Conservation (phyloP, 1,284 basidiomycete species). For the Cryptococcus sp. region DNA sequence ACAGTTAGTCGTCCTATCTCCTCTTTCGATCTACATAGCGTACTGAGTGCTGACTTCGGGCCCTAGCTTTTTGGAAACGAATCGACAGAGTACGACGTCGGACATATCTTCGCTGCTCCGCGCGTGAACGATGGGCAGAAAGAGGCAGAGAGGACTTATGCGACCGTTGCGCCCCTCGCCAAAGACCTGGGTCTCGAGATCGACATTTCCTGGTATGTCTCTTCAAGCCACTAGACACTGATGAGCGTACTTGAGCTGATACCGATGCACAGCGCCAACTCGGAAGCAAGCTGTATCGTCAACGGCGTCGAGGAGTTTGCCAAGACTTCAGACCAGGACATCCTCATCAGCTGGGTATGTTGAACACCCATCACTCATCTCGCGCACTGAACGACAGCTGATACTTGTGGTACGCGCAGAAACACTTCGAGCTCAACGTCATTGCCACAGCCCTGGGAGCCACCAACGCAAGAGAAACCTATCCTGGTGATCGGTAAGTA, state of each 20-base stretch:
- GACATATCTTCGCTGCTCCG: slow-evolving; percentile 33
- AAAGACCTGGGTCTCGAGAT: slow-evolving; percentile 28
- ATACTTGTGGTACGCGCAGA: slow-evolving; percentile 14
- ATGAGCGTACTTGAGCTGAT: too few species aligned
- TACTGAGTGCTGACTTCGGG: neutral
- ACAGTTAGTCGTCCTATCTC: slow-evolving; percentile 9
- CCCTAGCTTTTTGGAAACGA: slow-evolving; percentile 28
- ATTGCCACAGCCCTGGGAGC: slow-evolving; percentile 33
- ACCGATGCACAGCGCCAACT: slow-evolving; percentile 21
- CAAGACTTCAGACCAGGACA: slow-evolving; percentile 16
- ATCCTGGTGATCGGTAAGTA: slow-evolving; percentile 33
- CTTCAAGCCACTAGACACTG: too few species aligned
- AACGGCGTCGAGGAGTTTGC: slow-evolving; percentile 19
- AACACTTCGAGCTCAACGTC: slow-evolving; percentile 28
- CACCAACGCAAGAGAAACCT: slow-evolving; percentile 19
- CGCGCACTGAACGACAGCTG: neutral
- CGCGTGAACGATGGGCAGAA: slow-evolving; percentile 9
- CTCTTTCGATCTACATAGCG: neutral
- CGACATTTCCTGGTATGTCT: slow-evolving; percentile 23
- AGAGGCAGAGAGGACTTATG: slow-evolving; percentile 32
- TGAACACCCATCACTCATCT: neutral
- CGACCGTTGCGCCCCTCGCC: slow-evolving; percentile 30
- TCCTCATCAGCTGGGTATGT: slow-evolving; percentile 30
- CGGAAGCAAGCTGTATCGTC: slow-evolving; percentile 20
- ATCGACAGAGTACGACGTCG: slow-evolving; percentile 28